Evolutionary conservation across 768 basidiomycete species (phyloP).

Genomic region (Xerocomellus intermedius): DNA sequence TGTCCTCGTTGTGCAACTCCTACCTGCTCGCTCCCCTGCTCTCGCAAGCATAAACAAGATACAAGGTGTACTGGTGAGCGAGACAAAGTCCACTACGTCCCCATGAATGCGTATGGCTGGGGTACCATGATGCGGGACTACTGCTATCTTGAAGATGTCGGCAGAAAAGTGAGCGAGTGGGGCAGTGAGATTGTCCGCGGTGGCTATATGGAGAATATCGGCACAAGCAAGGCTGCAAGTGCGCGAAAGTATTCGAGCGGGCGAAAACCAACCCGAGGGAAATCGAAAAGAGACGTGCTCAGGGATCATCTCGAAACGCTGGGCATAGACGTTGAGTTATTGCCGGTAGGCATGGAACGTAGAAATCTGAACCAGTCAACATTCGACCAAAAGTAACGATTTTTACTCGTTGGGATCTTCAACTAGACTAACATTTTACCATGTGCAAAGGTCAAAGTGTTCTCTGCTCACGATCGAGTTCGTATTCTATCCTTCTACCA

Average conservation of each 20-base stretch:
- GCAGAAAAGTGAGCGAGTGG: slow-evolving; percentile 72
- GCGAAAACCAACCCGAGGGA: slow-evolving; percentile 35
- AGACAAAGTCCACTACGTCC: slow-evolving; percentile 69
- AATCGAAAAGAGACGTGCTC: slow-evolving; percentile 61
- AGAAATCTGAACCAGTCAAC: slow-evolving; percentile 75
- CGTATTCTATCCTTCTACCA: slow-evolving; percentile 57
- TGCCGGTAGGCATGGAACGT: slow-evolving; percentile 82
- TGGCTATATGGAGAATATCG: slow-evolving; percentile 41
- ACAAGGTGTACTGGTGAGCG: slow-evolving; percentile 69
- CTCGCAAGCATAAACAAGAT: slow-evolving; percentile 60
- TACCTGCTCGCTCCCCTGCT: slow-evolving; percentile 74
- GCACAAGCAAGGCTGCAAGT: slow-evolving; percentile 15
- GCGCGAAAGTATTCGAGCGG: slow-evolving; percentile 21
- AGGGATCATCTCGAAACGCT: slow-evolving; percentile 63
- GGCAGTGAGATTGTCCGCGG: slow-evolving; percentile 67
- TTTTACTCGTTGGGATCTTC: slow-evolving; percentile 10
- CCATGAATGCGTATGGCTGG: slow-evolving; percentile 83
- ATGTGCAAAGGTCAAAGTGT: slow-evolving; percentile 60
- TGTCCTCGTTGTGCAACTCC: slow-evolving; percentile 73
- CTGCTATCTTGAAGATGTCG: slow-evolving; percentile 78
- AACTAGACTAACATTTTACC: slow-evolving; percentile 12
- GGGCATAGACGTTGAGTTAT: slow-evolving; percentile 72
- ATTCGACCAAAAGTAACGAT: slow-evolving; percentile 76
- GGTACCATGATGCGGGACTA: slow-evolving; percentile 91
- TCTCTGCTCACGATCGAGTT: slow-evolving; percentile 73